Evolutionary conservation across 2,329 filamentous ascomycete species (phyloP).

Genomic region (Neopestalotiopsis sp.): DNA sequence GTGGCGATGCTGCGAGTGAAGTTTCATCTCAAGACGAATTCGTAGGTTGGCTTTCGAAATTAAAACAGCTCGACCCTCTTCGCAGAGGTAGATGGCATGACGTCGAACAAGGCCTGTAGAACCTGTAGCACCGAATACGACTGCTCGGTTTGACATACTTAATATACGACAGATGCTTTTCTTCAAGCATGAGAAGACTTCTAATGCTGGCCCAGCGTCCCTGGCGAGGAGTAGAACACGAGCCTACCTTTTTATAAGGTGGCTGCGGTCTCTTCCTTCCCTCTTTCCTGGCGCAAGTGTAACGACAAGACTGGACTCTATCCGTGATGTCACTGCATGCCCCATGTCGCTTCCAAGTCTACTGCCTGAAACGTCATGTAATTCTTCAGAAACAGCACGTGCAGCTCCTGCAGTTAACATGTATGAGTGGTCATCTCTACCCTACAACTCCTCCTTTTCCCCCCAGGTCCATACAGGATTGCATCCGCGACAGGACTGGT

Average conservation of each 20-base stretch:
- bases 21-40: slow-evolving; percentile 53
- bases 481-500: background rate
- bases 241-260: too few relatives aligned
- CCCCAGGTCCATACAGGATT: background rate
- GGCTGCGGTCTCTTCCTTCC: too few relatives aligned
- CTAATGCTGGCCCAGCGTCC: too few relatives aligned
- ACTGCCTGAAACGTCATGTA: background rate
- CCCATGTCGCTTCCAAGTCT: background rate
- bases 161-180: too few relatives aligned
- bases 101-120: slow-evolving; percentile 49
- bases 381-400: background rate
- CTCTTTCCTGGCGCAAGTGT: too few relatives aligned
- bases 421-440: background rate
- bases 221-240: too few relatives aligned
- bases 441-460: background rate
- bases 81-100: slow-evolving; percentile 78
- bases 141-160: background rate
- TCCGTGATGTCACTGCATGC: background rate
- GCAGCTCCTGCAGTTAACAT: background rate
- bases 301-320: background rate
- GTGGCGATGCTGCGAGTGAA: slow-evolving; percentile 29
- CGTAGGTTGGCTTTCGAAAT: slow-evolving; percentile 63
- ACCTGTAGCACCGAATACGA: slow-evolving; percentile 1
- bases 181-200: too few relatives aligned
- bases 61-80: slow-evolving; percentile 75